phyloP scores from a whole-genome alignment of 352 stramenopile genomes.

The Lagenidium sp. region DNA sequence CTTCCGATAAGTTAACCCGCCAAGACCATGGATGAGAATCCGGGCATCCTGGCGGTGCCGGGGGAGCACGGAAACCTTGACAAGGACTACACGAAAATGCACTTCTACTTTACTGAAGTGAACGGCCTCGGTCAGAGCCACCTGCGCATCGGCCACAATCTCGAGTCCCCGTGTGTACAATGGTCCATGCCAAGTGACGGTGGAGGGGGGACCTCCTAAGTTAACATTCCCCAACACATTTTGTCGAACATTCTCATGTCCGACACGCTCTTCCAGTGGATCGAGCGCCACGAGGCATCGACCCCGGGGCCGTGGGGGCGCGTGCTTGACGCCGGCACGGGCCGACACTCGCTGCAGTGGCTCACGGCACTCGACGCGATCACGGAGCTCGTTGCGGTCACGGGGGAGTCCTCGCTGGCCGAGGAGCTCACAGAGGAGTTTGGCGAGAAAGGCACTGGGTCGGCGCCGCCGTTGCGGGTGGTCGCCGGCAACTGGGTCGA shows the following conservation, averaged over 20 bases:
- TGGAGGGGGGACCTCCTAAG: no score
- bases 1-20: no score
- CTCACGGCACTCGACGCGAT: constrained; percentile 43
- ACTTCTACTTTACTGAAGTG: no score
- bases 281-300: constrained; percentile 26
- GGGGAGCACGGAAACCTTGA: no score
- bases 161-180: no score
- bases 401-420: constrained; percentile 30
- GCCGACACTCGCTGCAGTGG: constrained; percentile 74
- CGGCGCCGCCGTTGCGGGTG: constrained; percentile 15
- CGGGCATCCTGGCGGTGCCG: no score
- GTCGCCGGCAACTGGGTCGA: constrained; percentile 51
- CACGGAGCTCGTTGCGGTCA: constrained; percentile 35
- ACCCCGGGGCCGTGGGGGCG: constrained; percentile 15
- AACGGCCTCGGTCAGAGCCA: no score
- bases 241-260: no score
- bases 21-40: no score
- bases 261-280: constrained; percentile 41
- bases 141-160: no score
- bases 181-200: no score
- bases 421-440: constrained; percentile 19
- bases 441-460: background rate
- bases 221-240: constrained; percentile 5
- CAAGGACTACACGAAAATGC: no score
- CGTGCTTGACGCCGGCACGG: constrained; percentile 79